These are phyloP conservation scores for Aspergillus luchuensis DNA, from an alignment of 2,329 filamentous ascomycete species.

Conservation along the genomic window DNA sequence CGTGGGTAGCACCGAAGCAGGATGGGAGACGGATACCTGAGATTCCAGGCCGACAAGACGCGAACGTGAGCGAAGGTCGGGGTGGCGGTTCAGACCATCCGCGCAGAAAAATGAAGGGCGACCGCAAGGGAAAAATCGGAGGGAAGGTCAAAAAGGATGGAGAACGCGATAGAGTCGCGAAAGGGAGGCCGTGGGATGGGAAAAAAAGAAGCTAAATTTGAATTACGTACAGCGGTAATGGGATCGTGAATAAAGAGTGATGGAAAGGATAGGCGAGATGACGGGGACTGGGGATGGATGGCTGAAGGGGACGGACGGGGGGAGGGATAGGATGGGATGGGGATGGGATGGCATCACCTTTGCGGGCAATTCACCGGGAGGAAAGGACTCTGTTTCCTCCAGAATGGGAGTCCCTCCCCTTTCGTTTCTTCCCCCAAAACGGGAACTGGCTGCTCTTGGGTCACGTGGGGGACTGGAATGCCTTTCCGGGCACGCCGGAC, in stretches of 20 bases:
- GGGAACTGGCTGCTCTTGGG: not conserved
- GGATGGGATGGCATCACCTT: not conserved
- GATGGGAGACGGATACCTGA: slow-evolving; percentile 1
- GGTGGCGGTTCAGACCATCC: slow-evolving; percentile 25
- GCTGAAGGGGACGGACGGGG: not conserved
- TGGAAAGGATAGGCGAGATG: not conserved
- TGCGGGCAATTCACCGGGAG: no score
- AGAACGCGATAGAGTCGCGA: slow-evolving; percentile 10
- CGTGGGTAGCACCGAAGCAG: slow-evolving; percentile 12
- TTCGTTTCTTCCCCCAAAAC: not conserved
- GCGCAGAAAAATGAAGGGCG: slow-evolving; percentile 24
- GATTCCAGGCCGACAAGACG: not conserved
- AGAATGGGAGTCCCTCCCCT: not conserved
- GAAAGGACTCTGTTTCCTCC: no score
- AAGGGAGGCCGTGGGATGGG: not conserved
- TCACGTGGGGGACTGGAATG: not conserved
- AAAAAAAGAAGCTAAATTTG: slow-evolving; percentile 1
- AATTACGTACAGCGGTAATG: not conserved
- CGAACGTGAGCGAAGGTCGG: slow-evolving; percentile 14
- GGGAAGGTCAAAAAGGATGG: slow-evolving; percentile 7
- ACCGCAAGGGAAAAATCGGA: slow-evolving; percentile 11
- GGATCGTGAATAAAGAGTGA: not conserved
- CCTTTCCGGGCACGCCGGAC: no score
- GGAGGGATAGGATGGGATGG: not conserved
- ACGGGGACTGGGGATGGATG: not conserved